Base-by-base conservation (phyloP, 139 green algal species). In the Chlorella sp. region DNA sequence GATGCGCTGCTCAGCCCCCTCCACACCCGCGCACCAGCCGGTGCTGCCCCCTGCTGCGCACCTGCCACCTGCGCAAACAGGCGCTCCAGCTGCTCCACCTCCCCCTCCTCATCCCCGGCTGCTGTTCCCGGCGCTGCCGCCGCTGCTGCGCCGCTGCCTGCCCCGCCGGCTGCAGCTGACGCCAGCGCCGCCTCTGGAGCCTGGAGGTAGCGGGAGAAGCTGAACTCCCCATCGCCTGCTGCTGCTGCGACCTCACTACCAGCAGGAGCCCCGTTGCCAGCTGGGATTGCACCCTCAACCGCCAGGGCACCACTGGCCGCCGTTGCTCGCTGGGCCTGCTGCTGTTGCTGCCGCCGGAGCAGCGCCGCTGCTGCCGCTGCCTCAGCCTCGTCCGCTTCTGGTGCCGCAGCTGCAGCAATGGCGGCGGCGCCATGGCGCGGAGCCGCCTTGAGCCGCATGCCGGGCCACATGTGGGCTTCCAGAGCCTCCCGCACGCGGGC, bases 401-500 rank as follows among this genome's bases (percentile, higher is more conserved):
- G 30, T 13, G 26, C 16, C 36, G n/a, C 65, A 24, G 81, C 68
- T 17, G 40, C 43, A 44, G 51, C 9, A 24, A 60, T 60, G 51
- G 51, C 51, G 51, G 43, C 60, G 40, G 32, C 16, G 20, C 58
- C 51, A n/a, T 58, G 69, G 8, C 48, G 51, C 14, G 40, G 40
- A 17, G 28, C 44, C 40, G 73, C 73, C 28, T 89, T 90, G 9
- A 88, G 54, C 9, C 38, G 73, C 82, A 93, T 56, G 43, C 88
- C 87, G 0, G 91, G 85, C 92, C 92, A 95, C 76, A 88, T 84
- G 73, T 95, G 89, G 24, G 90, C 87, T n/a, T 95, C 79, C n/a
- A 95, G 85, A 0, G 88, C 92, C 60, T 91, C 89, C 0, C 88
- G 51, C 1, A 94, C 76, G 2, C 92, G 87, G 2, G 74, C 40